Base-by-base conservation (phyloP, 352 stramenopile species). In the Phytopythium cucurbitacearum region DNA sequence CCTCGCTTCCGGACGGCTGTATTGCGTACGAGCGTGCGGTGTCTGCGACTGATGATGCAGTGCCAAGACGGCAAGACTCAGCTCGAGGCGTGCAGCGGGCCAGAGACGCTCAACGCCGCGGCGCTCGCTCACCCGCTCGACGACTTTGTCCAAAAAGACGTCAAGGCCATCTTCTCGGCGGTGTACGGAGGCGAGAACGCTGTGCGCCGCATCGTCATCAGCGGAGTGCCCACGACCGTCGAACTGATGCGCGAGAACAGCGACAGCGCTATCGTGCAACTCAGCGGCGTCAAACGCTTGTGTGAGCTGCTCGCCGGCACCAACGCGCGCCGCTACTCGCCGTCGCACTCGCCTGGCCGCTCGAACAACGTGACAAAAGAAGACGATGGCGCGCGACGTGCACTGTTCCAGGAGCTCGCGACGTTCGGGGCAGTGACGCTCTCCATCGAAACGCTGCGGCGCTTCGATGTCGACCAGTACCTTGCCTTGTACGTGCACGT, bases 111-210 rank as follows among this genome's bases (percentile, higher is more conserved):
- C 11, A 85, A 89, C 48, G 60, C 62, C 5, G 73, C 68, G n/a
- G 76, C 70, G n/a, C 33, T 72, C 3, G 74, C 77, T 15, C 82
- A 87, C 43, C 62, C 71, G 16, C 73, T 91, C 13, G 80, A 91
- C 45, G 72, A 85, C 45, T 89, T 87, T 44, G 71, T 91, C 10
- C 70, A 81, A 57, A 80, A 81, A 37, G 77, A 91, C 36, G 78
- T 91, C 51, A 84, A 88, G 53, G 77, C 76, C 45, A 85, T 91
- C 43, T 89, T 91, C 58, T 66, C 67, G 3, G 65, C 71, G 11
- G 71, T 89, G 16, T 91, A 82, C 40, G 80, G 76, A 16, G 80
- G 80, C 34, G 76, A 82, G 8, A 83, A 89, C 45, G 80, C 80
- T 11, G 76, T 91, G n/a, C 53, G 67, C 9, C 75, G 80, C 36